These are phyloP conservation scores for Zymoseptoria passerinii DNA, from an alignment of 2,329 filamentous ascomycete species.

Conservation along the genomic window DNA sequence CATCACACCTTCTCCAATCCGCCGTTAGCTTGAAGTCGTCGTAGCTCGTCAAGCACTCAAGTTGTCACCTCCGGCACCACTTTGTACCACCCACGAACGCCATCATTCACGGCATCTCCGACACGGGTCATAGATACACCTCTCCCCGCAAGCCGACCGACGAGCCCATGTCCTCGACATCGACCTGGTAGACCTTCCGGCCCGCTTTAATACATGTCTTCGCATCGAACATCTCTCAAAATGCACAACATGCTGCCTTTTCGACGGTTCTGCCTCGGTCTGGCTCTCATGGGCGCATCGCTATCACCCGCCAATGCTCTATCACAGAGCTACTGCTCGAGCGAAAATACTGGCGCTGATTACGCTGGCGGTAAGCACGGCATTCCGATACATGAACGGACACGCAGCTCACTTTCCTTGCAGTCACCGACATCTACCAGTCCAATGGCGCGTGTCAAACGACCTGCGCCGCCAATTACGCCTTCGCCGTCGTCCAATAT, in stretches of 20 bases:
- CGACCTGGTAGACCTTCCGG: background rate
- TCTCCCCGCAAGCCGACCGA: background rate
- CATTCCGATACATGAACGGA: constrained; percentile 1
- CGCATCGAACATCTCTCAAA: constrained; percentile 3
- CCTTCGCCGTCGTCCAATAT: constrained; percentile 60
- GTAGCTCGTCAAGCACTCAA: background rate
- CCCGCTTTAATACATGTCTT: background rate
- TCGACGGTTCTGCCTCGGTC: constrained; percentile 13
- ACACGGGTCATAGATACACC: background rate
- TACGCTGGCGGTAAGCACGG: constrained; percentile 29
- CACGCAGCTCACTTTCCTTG: background rate
- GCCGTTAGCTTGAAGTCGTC: background rate
- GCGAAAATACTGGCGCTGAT: constrained; percentile 35
- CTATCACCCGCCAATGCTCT: constrained; percentile 17
- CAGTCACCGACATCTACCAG: constrained; percentile 41
- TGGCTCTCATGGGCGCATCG: constrained; percentile 9
- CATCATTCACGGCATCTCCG: background rate
- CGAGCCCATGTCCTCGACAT: background rate
- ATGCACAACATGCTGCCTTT: constrained; percentile 24
- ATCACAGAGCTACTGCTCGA: constrained; percentile 37
- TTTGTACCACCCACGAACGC: background rate
- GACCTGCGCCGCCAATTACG: constrained; percentile 50
- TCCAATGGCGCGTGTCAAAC: constrained; percentile 61
- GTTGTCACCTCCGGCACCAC: background rate
- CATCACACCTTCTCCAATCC: background rate